Evolutionary conservation across 228 moss, liverwort and hornwort species (phyloP).

Genomic region (Sphagnum fallax): DNA sequence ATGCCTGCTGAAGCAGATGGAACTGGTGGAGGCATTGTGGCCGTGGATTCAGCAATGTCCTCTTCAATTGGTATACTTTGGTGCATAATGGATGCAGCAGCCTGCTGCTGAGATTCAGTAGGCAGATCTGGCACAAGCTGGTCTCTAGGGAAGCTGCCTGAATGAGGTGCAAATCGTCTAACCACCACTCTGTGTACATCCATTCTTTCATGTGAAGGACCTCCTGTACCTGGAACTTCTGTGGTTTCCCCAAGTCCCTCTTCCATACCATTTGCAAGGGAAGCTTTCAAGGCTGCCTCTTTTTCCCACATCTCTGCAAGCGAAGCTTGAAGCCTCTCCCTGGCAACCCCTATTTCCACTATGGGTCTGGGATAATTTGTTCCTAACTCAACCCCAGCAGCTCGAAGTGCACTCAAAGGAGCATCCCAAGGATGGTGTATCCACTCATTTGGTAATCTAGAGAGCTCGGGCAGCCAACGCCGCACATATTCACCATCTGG

Average conservation of each 20-base stretch:
- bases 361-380: slow-evolving; percentile 90
- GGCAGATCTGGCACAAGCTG: slow-evolving; percentile 90
- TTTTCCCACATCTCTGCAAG: slow-evolving; percentile 99
- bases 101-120: slow-evolving; percentile 61
- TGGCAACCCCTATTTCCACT: slow-evolving; percentile 74
- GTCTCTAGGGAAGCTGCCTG: slow-evolving; percentile 68
- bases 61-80: slow-evolving; percentile 34
- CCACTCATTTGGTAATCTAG: slow-evolving; percentile 94
- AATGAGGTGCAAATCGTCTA: slow-evolving; percentile 30
- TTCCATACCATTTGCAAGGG: slow-evolving; percentile 69
- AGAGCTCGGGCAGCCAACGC: slow-evolving; percentile 92
- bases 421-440: slow-evolving; percentile 99
- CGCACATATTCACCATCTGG: slow-evolving; percentile 97
- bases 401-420: slow-evolving; percentile 73
- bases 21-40: slow-evolving; percentile 8
- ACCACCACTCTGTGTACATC: slow-evolving; percentile 83
- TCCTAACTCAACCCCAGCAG: slow-evolving; percentile 93
- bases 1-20: slow-evolving; percentile 18
- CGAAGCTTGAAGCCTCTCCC: slow-evolving; percentile 70
- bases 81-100: slow-evolving; percentile 79
- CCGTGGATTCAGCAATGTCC: slow-evolving; percentile 35
- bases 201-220: slow-evolving; percentile 72
- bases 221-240: slow-evolving; percentile 60
- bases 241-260: slow-evolving; percentile 92
- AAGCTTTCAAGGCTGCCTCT: slow-evolving; percentile 78